Percentiles rank a stretch among this genome's conserved stretches.
These are phyloP conservation scores for Panicum miliaceum DNA, from an alignment of 176 grass and related monocot genomes.

Conservation along the genomic window DNA sequence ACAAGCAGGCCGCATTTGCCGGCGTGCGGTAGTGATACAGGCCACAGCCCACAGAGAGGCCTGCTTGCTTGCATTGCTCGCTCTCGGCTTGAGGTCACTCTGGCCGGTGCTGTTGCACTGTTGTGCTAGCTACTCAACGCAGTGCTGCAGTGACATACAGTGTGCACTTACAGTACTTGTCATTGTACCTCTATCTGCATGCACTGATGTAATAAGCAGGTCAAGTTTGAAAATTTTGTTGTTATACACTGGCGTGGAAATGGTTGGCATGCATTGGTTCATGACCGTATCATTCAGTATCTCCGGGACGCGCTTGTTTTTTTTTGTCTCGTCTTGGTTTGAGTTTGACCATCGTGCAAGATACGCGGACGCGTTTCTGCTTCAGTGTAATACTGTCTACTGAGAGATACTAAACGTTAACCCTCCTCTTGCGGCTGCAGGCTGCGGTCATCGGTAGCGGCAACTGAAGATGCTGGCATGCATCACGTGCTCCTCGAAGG, in stretches of 20 bases:
- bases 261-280: background rate
- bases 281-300: background rate
- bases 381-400: background rate
- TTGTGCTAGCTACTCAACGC: background rate
- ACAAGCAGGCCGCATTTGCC: background rate
- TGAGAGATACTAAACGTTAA: background rate
- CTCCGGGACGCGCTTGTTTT: background rate
- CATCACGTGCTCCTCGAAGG: constrained; percentile 89
- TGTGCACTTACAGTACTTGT: background rate
- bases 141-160: background rate
- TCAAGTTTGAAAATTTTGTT: background rate
- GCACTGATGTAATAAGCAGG: background rate
- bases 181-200: background rate
- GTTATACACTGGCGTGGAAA: background rate
- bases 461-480: constrained; percentile 76
- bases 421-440: background rate
- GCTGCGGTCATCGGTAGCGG: too few species aligned
- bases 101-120: background rate
- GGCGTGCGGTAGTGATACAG: background rate
- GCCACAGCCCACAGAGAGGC: too few species aligned
- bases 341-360: background rate
- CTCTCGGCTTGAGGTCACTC: background rate
- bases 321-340: background rate
- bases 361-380: background rate
- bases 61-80: background rate